These are phyloP conservation scores for Beauveria australis DNA, from an alignment of 2,329 filamentous ascomycete genomes.

Conservation along the genomic window DNA sequence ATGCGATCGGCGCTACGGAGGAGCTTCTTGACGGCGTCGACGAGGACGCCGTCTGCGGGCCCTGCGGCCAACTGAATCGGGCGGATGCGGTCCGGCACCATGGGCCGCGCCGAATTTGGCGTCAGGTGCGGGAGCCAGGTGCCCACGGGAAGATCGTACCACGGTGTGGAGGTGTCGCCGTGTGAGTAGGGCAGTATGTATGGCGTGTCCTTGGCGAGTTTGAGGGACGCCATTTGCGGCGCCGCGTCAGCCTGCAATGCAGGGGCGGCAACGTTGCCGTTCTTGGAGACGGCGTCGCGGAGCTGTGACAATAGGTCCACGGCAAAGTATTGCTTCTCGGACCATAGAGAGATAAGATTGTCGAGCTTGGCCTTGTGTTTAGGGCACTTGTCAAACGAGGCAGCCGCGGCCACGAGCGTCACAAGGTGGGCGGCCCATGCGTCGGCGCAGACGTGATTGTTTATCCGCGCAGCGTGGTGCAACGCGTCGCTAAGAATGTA, in stretches of 20 bases:
- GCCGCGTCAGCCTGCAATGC: conserved; percentile 14
- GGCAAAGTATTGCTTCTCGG: conserved; percentile 55
- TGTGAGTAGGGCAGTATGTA: conserved; percentile 69
- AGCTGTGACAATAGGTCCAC: conserved; percentile 47
- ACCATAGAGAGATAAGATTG: conserved; percentile 62
- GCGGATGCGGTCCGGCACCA: conserved; percentile 62
- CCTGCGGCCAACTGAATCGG: conserved; percentile 63
- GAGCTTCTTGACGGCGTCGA: conserved; percentile 60
- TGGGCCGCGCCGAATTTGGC: conserved; percentile 65
- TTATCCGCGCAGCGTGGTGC: conserved; percentile 53
- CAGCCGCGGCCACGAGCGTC: conserved; percentile 51
- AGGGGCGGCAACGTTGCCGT: neutral
- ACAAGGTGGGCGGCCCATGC: conserved; percentile 52
- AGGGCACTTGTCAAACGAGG: conserved; percentile 50
- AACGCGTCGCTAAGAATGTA: conserved; percentile 74
- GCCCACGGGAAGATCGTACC: conserved; percentile 74
- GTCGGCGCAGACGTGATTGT: conserved; percentile 44
- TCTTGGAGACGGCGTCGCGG: conserved; percentile 43
- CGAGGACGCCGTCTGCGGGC: conserved; percentile 57
- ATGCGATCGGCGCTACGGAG: conserved; percentile 62
- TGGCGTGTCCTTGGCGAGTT: conserved; percentile 47
- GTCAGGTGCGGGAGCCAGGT: conserved; percentile 74
- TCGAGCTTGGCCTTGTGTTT: conserved; percentile 59
- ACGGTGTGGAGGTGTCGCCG: conserved; percentile 64
- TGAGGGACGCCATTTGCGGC: conserved; percentile 13